Evolutionary conservation across 169 alveolate genomes (phyloP).

Genomic region (Plasmodium coatneyi): DNA sequence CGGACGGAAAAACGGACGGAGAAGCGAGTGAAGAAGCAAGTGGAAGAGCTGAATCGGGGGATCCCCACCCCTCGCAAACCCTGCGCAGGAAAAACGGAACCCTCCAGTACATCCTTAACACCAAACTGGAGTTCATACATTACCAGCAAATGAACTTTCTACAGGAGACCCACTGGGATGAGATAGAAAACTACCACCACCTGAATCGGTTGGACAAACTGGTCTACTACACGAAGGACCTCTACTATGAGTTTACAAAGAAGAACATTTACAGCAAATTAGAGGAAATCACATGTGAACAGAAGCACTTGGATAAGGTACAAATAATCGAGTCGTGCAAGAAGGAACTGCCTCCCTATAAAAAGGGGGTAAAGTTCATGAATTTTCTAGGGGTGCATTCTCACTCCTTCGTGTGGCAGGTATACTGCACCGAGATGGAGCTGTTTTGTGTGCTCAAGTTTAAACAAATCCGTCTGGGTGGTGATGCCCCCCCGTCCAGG

Average conservation of each 20-base stretch:
- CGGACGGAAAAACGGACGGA: neutral
- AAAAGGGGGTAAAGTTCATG: conserved; percentile 37
- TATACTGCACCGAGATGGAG: conserved; percentile 39
- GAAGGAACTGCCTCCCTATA: conserved; percentile 29
- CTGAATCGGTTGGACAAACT: conserved; percentile 33
- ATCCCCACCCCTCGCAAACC: neutral
- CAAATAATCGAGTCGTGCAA: conserved; percentile 55
- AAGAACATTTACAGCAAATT: conserved; percentile 35
- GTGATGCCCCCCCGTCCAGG: neutral
- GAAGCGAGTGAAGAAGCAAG: neutral
- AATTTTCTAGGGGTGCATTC: conserved; percentile 55
- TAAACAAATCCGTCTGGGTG: conserved; percentile 1
- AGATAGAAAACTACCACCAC: conserved; percentile 54
- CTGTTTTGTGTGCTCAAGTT: conserved; percentile 31
- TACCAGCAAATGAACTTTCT: conserved; percentile 47
- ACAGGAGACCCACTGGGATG: conserved; percentile 69
- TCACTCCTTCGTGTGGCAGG: conserved; percentile 72
- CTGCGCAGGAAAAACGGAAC: conserved; percentile 50
- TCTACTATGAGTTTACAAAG: conserved; percentile 58
- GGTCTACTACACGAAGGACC: conserved; percentile 60
- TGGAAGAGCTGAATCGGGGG: neutral
- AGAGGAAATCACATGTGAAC: conserved; percentile 69
- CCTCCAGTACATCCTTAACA: conserved; percentile 42
- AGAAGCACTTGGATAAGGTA: conserved; percentile 64
- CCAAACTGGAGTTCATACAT: conserved; percentile 54